phyloP scores from a whole-genome alignment of 768 basidiomycete genomes.

The Trametes maxima region DNA sequence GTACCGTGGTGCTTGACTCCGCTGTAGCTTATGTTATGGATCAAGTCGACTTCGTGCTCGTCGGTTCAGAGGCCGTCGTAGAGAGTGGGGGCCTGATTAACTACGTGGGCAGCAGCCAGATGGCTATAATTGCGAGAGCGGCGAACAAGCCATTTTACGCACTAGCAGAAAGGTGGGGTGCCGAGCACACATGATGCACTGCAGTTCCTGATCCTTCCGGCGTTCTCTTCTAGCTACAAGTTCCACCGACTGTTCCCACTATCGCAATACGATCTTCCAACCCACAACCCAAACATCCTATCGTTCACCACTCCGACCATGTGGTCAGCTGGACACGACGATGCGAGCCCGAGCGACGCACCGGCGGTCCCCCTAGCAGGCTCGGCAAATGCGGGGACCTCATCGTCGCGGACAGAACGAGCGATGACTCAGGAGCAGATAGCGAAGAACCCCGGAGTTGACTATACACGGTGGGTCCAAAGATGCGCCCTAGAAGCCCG shows the following conservation, averaged over 20 bases:
- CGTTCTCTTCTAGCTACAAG: slow-evolving; percentile 71
- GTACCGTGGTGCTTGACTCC: slow-evolving; percentile 92
- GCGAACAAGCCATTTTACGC: slow-evolving; percentile 97
- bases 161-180: slow-evolving; percentile 77
- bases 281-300: slow-evolving; percentile 73
- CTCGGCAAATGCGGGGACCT: slow-evolving; percentile 1
- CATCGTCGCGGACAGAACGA: slow-evolving; percentile 29
- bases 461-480: slow-evolving; percentile 79
- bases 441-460: slow-evolving; percentile 83
- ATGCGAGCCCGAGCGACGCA: slow-evolving; percentile 5
- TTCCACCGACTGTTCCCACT: slow-evolving; percentile 95
- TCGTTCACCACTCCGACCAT: slow-evolving; percentile 54
- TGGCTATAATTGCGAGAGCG: slow-evolving; percentile 94
- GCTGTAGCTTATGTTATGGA: slow-evolving; percentile 98
- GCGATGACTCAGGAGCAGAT: slow-evolving; percentile 85
- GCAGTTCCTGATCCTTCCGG: slow-evolving; percentile 5
- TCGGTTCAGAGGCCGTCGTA: slow-evolving; percentile 97
- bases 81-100: slow-evolving; percentile 94
- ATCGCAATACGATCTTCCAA: slow-evolving; percentile 88
- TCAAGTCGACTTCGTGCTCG: slow-evolving; percentile 91
- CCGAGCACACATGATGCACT: slow-evolving; percentile 21
- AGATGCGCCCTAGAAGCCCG: slow-evolving; percentile 2
- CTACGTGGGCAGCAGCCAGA: slow-evolving; percentile 94
- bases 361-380: slow-evolving; percentile 7
- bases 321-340: slow-evolving; percentile 23